Percentiles rank a stretch among this genome's conserved stretches.
Conservation (phyloP, 768 basidiomycete genomes). For the Mycena floridula region DNA sequence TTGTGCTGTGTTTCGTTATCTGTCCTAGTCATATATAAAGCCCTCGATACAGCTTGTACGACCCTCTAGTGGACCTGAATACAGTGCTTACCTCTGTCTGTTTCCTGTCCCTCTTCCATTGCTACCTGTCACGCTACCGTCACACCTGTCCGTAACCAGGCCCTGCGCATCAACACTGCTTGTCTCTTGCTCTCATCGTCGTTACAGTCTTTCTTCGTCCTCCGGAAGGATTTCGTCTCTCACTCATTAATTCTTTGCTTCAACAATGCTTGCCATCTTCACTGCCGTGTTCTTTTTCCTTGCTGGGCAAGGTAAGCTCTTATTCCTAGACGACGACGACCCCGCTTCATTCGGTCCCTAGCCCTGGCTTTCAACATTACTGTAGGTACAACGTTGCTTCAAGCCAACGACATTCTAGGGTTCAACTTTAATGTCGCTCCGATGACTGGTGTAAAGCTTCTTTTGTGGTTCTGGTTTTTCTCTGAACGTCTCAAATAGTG, state of each 20-base stretch:
- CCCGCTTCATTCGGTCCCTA: conserved; percentile 4
- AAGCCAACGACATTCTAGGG: conserved; percentile 38
- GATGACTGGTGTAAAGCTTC: conserved; percentile 19
- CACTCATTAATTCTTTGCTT: conserved; percentile 14
- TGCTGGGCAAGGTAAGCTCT: conserved; percentile 49
- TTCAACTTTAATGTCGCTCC: conserved; percentile 16
- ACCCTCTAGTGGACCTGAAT: no score
- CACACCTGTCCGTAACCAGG: no score
- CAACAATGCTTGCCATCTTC: conserved; percentile 19
- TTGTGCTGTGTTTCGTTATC: no score
- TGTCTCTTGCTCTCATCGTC: conserved; percentile 19
- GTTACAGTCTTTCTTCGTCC: conserved; percentile 18
- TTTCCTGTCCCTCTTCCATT: no score
- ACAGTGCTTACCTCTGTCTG: no score
- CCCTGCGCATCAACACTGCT: conserved; percentile 1
- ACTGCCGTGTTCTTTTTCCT: conserved; percentile 33
- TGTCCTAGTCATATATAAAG: no score
- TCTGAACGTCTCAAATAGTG: conserved; percentile 24
- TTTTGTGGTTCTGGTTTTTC: conserved; percentile 15
- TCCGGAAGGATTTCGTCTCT: conserved; percentile 26
- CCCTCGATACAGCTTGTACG: no score
- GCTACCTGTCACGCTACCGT: no score
- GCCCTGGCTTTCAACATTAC: conserved; percentile 46
- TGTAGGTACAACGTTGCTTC: conserved; percentile 31
- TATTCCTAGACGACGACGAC: not conserved